Evolutionary conservation across 768 basidiomycete genomes (phyloP).

Genomic region (Tylopilus balloui): DNA sequence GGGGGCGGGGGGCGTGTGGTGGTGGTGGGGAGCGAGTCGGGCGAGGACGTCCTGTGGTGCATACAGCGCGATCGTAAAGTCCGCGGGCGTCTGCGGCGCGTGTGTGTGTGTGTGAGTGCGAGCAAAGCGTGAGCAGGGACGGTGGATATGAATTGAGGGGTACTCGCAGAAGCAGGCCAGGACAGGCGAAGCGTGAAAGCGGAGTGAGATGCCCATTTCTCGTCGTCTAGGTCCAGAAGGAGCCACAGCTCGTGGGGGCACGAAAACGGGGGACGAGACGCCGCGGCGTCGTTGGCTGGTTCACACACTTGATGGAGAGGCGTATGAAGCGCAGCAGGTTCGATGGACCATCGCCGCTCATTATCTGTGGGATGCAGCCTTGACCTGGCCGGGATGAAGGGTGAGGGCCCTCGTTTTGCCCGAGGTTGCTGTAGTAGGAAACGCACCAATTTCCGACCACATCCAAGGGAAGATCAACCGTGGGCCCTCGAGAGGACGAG

Average conservation of each 20-base stretch:
- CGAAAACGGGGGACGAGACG: slow-evolving; percentile 6
- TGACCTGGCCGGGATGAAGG: slow-evolving; percentile 34
- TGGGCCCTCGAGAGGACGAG: slow-evolving; percentile 26
- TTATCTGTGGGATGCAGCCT: slow-evolving; percentile 31
- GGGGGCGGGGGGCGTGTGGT: too few relatives aligned
- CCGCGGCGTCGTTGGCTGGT: neutral
- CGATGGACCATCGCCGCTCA: slow-evolving; percentile 36
- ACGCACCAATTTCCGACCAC: slow-evolving; percentile 30
- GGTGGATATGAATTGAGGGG: too few relatives aligned
- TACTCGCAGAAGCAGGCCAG: slow-evolving; percentile 55
- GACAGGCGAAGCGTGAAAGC: slow-evolving; percentile 52
- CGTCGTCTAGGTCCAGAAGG: slow-evolving; percentile 40
- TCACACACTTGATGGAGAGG: slow-evolving; percentile 37
- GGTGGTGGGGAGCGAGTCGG: neutral
- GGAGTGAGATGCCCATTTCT: slow-evolving; percentile 37
- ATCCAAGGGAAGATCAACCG: slow-evolving; percentile 14
- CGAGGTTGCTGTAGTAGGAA: slow-evolving; percentile 14
- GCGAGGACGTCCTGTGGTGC: slow-evolving; percentile 31
- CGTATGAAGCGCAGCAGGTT: slow-evolving; percentile 40
- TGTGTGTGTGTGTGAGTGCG: neutral
- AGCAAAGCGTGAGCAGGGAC: too few relatives aligned
- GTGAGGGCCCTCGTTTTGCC: slow-evolving; percentile 1
- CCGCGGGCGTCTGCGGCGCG: slow-evolving; percentile 38
- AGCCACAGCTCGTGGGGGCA: slow-evolving; percentile 49
- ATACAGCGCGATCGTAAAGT: slow-evolving; percentile 39